Percentiles rank a stretch among this genome's conserved stretches.
phyloP scores from a whole-genome alignment of 805 yeast genomes.

The Cyberlindnera petersonii region DNA sequence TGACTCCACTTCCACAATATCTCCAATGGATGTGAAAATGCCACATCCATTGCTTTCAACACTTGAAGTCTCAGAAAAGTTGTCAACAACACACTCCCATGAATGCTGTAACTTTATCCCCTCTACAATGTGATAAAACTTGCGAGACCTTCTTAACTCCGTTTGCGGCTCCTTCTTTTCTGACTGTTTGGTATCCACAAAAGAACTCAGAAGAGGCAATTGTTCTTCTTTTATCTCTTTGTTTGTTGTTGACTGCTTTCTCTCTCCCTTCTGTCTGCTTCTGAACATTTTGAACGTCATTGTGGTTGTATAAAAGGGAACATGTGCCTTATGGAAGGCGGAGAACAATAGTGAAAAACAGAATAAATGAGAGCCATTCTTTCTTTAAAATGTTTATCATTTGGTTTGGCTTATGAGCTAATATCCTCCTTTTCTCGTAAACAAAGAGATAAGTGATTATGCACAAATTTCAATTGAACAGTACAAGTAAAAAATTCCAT shows the following conservation, averaged over 20 bases:
- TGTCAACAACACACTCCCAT: slow-evolving; percentile 11
- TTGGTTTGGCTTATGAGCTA: no score
- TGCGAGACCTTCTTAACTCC: slow-evolving; percentile 6
- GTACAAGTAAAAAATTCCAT: no score
- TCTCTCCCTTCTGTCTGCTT: neutral
- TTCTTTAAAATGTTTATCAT: no score
- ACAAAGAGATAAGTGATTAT: no score
- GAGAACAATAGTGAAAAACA: no score
- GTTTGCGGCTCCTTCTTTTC: neutral
- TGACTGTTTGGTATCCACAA: no score
- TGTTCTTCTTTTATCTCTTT: neutral
- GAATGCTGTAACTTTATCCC: neutral
- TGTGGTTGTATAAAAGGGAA: no score
- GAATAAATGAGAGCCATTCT: no score
- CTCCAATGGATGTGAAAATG: slow-evolving; percentile 4
- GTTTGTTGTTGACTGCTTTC: neutral
- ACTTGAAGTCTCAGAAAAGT: neutral
- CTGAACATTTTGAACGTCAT: neutral
- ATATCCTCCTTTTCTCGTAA: no score
- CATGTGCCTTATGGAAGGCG: no score
- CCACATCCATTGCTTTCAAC: slow-evolving; percentile 4
- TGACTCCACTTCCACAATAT: slow-evolving; percentile 8
- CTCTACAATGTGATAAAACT: slow-evolving; percentile 9
- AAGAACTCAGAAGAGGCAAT: no score
- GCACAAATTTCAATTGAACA: no score